Percentiles rank a stretch among this genome's conserved stretches.
These are phyloP conservation scores for Zhuliangozyma blackwelliae DNA, from an alignment of 1,139 yeast species.

Conservation along the genomic window DNA sequence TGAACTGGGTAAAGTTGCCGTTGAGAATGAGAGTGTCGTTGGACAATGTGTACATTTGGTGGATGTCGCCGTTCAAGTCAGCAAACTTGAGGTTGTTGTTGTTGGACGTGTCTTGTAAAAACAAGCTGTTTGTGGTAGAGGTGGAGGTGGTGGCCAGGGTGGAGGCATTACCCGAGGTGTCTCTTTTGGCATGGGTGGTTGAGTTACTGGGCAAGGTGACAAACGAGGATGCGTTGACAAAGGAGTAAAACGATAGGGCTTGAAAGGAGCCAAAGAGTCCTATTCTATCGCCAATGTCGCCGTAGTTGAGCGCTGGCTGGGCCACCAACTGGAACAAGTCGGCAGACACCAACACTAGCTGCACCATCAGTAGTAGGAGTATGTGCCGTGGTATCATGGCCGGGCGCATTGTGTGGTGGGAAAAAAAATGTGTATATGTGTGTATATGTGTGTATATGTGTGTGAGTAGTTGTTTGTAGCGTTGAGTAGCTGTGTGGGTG, in stretches of 20 bases:
- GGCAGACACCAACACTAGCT: not conserved
- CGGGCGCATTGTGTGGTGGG: not conserved
- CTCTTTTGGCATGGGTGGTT: constrained; percentile 8
- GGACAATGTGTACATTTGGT: constrained; percentile 25
- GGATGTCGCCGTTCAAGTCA: constrained; percentile 29
- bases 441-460: not conserved
- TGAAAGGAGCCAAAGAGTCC: constrained; percentile 65
- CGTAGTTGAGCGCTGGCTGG: constrained; percentile 31
- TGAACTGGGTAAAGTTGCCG: constrained; percentile 39
- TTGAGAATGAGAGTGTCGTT: constrained; percentile 35
- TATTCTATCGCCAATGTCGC: constrained; percentile 37
- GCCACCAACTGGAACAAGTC: constrained; percentile 10
- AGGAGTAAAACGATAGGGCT: constrained; percentile 55
- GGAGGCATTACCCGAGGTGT: constrained; percentile 2
- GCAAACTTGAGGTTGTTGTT: constrained; percentile 28
- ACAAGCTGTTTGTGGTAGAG: constrained; percentile 19
- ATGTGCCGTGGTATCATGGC: constrained; percentile 1
- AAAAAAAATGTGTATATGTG: not conserved
- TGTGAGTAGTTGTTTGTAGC: not conserved
- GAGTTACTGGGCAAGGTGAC: constrained; percentile 17
- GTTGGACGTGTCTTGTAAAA: constrained; percentile 25
- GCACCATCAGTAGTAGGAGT: constrained; percentile 1
- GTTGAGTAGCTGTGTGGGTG: too few species aligned
- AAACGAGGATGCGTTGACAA: constrained; percentile 43
- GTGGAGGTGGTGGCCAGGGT: constrained; percentile 7